These are phyloP conservation scores for Suillus luteus DNA, from an alignment of 768 basidiomycete species.

Conservation along the genomic window DNA sequence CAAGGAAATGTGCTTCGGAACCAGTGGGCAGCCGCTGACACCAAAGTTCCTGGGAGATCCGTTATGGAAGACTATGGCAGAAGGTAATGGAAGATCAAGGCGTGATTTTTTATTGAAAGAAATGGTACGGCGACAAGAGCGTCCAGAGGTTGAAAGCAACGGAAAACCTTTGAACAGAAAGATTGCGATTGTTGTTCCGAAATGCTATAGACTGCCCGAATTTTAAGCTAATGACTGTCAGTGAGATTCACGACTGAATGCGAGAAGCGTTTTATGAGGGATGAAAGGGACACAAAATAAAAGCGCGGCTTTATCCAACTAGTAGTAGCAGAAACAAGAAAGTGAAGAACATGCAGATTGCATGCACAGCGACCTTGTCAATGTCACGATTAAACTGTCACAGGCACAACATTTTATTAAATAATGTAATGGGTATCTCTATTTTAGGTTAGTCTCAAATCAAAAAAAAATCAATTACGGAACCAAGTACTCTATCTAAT, in stretches of 20 bases:
- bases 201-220: slow-evolving; percentile 12
- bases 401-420: slow-evolving; percentile 32
- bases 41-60: slow-evolving; percentile 7
- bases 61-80: neutral
- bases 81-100: neutral
- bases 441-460: slow-evolving; percentile 4
- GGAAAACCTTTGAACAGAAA: slow-evolving; percentile 5
- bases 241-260: slow-evolving; percentile 4
- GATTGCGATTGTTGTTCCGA: slow-evolving; percentile 18
- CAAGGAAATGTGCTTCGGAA: slow-evolving; percentile 12
- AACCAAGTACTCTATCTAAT: slow-evolving; percentile 11
- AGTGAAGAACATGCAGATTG: slow-evolving; percentile 25
- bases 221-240: slow-evolving; percentile 1
- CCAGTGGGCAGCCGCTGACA: slow-evolving; percentile 10
- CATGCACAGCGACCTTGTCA: slow-evolving; percentile 13
- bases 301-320: slow-evolving; percentile 10
- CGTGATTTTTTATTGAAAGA: slow-evolving; percentile 1
- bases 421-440: slow-evolving; percentile 27
- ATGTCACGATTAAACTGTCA: slow-evolving; percentile 36
- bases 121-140: slow-evolving; percentile 1
- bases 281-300: neutral
- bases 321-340: slow-evolving; percentile 11
- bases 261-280: slow-evolving; percentile 8
- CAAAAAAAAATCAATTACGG: neutral
- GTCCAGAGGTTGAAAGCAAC: slow-evolving; percentile 4